A percentile compares a stretch with the other conserved stretches of the same genome.
Evolutionary conservation across 2,329 filamentous ascomycete genomes (phyloP).

Genomic region (Talaromyces sp.): DNA sequence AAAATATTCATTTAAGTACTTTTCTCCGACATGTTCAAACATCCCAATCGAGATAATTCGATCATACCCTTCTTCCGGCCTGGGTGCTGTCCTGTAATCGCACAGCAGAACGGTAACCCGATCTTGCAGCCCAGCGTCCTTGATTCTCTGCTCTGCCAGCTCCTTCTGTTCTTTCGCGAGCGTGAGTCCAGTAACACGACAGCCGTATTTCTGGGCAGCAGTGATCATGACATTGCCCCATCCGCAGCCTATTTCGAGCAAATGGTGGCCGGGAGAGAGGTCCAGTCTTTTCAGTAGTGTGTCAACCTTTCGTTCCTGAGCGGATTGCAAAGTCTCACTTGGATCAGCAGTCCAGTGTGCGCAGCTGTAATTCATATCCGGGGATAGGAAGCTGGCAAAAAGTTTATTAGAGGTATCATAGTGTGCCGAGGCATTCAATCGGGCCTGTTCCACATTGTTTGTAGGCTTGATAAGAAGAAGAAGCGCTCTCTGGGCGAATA

Average conservation of each 20-base stretch:
- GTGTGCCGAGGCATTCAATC: slow-evolving; percentile 65
- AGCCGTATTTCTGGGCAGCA: slow-evolving; percentile 61
- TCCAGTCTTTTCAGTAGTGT: slow-evolving; percentile 61
- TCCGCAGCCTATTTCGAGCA: slow-evolving; percentile 70
- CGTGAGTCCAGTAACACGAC: slow-evolving; percentile 64
- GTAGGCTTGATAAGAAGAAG: slow-evolving; percentile 51
- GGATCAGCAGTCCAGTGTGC: slow-evolving; percentile 55
- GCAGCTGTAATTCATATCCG: slow-evolving; percentile 47
- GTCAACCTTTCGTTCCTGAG: slow-evolving; percentile 63
- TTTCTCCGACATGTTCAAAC: slow-evolving; percentile 67
- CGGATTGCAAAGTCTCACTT: slow-evolving; percentile 40
- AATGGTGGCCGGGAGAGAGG: slow-evolving; percentile 61
- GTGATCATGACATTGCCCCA: slow-evolving; percentile 72
- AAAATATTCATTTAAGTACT: slow-evolving; percentile 66
- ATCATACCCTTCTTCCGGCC: slow-evolving; percentile 54
- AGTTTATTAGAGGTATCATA: slow-evolving; percentile 57
- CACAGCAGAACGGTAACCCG: slow-evolving; percentile 61
- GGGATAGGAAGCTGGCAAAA: slow-evolving; percentile 21
- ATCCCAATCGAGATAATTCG: slow-evolving; percentile 73
- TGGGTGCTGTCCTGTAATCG: slow-evolving; percentile 62
- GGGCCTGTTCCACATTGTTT: slow-evolving; percentile 54
- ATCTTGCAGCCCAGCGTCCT: slow-evolving; percentile 54
- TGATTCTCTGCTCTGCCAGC: slow-evolving; percentile 61
- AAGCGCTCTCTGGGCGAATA: slow-evolving; percentile 7
- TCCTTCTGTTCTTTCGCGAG: slow-evolving; percentile 65